Evolutionary conservation across 164 flowering plant genomes (phyloP).

Genomic region (grape (Vitis vinifera)): DNA sequence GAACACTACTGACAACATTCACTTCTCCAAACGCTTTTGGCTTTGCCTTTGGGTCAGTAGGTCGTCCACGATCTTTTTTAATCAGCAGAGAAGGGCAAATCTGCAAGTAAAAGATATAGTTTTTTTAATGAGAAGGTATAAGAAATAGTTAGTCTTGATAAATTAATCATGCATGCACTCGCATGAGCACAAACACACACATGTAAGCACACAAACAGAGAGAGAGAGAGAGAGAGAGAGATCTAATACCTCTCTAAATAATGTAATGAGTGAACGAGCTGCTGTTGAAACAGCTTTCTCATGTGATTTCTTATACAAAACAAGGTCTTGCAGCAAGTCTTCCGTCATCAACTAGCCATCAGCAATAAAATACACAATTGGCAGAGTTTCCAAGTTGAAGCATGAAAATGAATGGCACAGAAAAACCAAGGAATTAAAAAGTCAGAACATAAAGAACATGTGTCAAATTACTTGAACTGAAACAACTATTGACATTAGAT

Average conservation of each 20-base stretch:
- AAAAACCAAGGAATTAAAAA: not conserved
- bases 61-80: slow-evolving; percentile 93
- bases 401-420: not conserved
- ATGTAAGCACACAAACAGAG: not conserved
- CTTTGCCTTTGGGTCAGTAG: slow-evolving; percentile 72
- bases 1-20: slow-evolving; percentile 54
- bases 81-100: slow-evolving; percentile 78
- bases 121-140: slow-evolving; percentile 38
- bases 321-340: slow-evolving; percentile 97
- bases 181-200: not conserved
- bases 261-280: slow-evolving; percentile 75
- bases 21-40: slow-evolving; percentile 92
- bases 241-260: slow-evolving; percentile 76
- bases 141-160: not conserved
- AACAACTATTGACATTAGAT: not conserved
- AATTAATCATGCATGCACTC: not conserved
- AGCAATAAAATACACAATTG: slow-evolving; percentile 10
- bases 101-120: slow-evolving; percentile 36
- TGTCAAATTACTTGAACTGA: not conserved
- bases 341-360: slow-evolving; percentile 77
- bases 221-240: slow-evolving; percentile 2
- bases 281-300: slow-evolving; percentile 88
- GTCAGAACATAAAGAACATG: not conserved
- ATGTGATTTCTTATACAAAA: slow-evolving; percentile 77
- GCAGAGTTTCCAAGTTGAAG: not conserved